Base-by-base conservation (phyloP, 257 asterid species). In the Anisodus tanguticus region DNA sequence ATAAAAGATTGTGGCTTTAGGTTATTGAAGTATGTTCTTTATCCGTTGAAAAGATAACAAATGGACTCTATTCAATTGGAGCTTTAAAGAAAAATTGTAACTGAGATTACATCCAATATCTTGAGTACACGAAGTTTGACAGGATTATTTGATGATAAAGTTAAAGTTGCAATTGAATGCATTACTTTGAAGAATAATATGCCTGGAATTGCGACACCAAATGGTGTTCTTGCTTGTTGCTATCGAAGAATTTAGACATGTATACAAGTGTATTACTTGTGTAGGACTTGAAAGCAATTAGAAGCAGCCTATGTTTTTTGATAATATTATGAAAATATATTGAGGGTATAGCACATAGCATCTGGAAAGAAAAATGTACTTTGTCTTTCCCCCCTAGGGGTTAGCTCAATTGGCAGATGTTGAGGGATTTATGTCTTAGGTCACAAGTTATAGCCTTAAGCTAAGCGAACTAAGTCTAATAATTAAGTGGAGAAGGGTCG, bases 401-500 rank as follows among this genome's bases (percentile, higher is more conserved):
- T 66, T 66, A 31, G n/a, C 45, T 66, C 72, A 31, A 66, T 66
- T 31, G 72, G 72, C 45, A 66, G 2, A 66, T 45, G 72, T 66
- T 66, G 45, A 66, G 72, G 72, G n/a, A 66, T 35, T 66, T 66
- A 4, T 66, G 72, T 31, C 45, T 15, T 66, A 66, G 45, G 9
- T 64, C 71, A 64, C 72, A 66, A 66, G 72, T 66, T 31, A 66
- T 12, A 11, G 45, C 77, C 26, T 4, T 68, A 26, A 13, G 3
- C 77, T 26, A 68, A 68, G 5, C 5, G 26, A 60, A 7, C 26
- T 68, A 39, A 68, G 53, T 68, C 13, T 26, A 39, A 3, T 68
- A 68, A 8, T 68, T 39, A 15, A 17, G 53, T 68, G 77, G 26
- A 39, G 53, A 68, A 37, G 22, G 12, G 51, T 39, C 22, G 15